Evolutionary conservation across 352 stramenopile genomes (phyloP).

Genomic region (Pythium coloratum): DNA sequence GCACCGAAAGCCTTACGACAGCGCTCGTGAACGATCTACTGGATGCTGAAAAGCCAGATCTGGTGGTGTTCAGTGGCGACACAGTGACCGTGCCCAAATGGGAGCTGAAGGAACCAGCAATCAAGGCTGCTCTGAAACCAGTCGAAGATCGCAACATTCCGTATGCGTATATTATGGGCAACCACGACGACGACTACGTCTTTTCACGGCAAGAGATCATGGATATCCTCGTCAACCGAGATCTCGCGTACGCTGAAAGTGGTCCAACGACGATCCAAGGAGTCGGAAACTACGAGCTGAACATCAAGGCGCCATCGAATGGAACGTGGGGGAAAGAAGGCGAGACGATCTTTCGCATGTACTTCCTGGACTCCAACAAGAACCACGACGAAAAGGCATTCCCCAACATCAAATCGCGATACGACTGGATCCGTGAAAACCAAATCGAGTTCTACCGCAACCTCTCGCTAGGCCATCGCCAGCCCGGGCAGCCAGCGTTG

Average conservation of each 20-base stretch:
- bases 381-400: slow-evolving; percentile 33
- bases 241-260: slow-evolving; percentile 42
- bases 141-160: slow-evolving; percentile 46
- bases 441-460: slow-evolving; percentile 48
- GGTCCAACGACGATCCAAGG: slow-evolving; percentile 39
- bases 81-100: slow-evolving; percentile 33
- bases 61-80: slow-evolving; percentile 60
- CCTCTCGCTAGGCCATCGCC: background rate
- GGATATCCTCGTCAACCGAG: slow-evolving; percentile 33
- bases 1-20: slow-evolving; percentile 46
- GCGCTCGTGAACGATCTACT: slow-evolving; percentile 49
- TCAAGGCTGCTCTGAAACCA: slow-evolving; percentile 34
- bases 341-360: slow-evolving; percentile 53
- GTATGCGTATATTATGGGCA: slow-evolving; percentile 60
- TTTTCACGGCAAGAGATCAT: slow-evolving; percentile 45
- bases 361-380: slow-evolving; percentile 55
- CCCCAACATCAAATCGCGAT: slow-evolving; percentile 37
- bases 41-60: slow-evolving; percentile 46
- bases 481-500: background rate
- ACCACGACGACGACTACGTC: slow-evolving; percentile 55
- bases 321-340: slow-evolving; percentile 33
- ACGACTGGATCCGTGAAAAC: slow-evolving; percentile 53
- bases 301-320: slow-evolving; percentile 35
- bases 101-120: slow-evolving; percentile 30
- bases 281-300: slow-evolving; percentile 59